Evolutionary conservation across 495 filamentous ascomycete genomes (phyloP).

Genomic region (Aspergillus sclerotiicarbonarius): DNA sequence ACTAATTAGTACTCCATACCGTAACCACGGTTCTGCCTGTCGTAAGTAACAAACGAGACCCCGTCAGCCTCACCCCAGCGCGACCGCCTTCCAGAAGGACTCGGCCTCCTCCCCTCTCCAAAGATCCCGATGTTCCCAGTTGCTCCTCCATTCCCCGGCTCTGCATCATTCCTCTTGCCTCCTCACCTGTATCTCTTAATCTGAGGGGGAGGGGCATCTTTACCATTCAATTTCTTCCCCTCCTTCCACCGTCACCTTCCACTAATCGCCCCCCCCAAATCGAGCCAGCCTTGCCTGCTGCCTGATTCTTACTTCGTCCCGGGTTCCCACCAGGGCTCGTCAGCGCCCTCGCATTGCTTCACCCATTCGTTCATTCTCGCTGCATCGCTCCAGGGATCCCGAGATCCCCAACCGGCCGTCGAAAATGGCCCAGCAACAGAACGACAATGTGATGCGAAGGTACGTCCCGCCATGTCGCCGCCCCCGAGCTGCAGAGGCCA

Average conservation of each 20-base stretch:
- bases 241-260: neutral
- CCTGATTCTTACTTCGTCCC: conserved; percentile 3
- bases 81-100: conserved; percentile 29
- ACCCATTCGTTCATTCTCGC: conserved; percentile 4
- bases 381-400: conserved; percentile 12
- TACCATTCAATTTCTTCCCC: neutral
- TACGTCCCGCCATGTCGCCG: conserved; percentile 38
- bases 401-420: conserved; percentile 10
- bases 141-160: neutral
- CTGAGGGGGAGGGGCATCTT: conserved; percentile 3
- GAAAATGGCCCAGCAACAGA: conserved; percentile 59
- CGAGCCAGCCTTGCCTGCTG: conserved; percentile 1
- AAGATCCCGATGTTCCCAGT: neutral
- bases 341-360: conserved; percentile 9
- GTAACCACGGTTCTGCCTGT: neutral
- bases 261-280: neutral
- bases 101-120: conserved; percentile 2
- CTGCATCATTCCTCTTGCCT: neutral
- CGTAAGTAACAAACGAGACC: neutral
- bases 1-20: no score
- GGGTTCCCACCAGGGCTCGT: conserved; percentile 7
- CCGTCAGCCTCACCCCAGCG: conserved; percentile 19
- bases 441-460: conserved; percentile 72
- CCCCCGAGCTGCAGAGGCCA: neutral
- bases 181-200: conserved; percentile 2